These are phyloP conservation scores for Wickerhamiella dianesei DNA, from an alignment of 805 yeast species.

Conservation along the genomic window DNA sequence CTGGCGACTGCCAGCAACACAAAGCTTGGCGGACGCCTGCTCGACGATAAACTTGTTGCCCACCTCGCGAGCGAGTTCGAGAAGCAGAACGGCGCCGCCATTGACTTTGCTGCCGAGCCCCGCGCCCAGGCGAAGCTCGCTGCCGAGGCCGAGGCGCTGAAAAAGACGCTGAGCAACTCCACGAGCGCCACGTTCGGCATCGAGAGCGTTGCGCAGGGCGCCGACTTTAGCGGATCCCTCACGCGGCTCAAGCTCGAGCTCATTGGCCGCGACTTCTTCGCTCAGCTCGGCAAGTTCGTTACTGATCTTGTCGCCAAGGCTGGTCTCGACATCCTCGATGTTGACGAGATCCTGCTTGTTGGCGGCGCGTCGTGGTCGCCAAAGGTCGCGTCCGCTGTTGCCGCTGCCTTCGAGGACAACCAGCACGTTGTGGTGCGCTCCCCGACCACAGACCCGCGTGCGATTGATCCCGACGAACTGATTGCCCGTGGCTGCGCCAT, in stretches of 20 bases:
- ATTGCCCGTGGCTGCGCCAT: slow-evolving; percentile 90
- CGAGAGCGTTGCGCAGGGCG: slow-evolving; percentile 88
- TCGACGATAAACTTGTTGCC: slow-evolving; percentile 70
- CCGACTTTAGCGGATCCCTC: slow-evolving; percentile 81
- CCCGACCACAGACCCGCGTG: slow-evolving; percentile 62
- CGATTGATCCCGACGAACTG: slow-evolving; percentile 78
- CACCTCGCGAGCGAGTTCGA: slow-evolving; percentile 87
- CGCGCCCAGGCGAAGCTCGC: slow-evolving; percentile 81
- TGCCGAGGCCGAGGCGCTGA: slow-evolving; percentile 68
- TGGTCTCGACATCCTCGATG: slow-evolving; percentile 65
- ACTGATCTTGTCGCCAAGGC: slow-evolving; percentile 69
- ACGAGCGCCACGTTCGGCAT: slow-evolving; percentile 81
- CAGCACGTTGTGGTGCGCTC: slow-evolving; percentile 51
- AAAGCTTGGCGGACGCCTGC: slow-evolving; percentile 74
- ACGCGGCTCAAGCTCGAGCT: slow-evolving; percentile 91
- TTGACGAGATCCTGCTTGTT: slow-evolving; percentile 79
- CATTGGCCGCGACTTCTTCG: slow-evolving; percentile 63
- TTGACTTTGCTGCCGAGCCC: slow-evolving; percentile 65
- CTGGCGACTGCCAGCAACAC: slow-evolving; percentile 73
- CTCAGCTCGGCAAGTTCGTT: slow-evolving; percentile 64
- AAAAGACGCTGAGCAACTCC: slow-evolving; percentile 85
- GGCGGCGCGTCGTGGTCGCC: slow-evolving; percentile 94
- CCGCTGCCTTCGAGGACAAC: slow-evolving; percentile 62
- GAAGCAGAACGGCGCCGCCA: slow-evolving; percentile 51
- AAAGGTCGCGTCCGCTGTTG: slow-evolving; percentile 66